Base-by-base conservation (phyloP, 148 eudicot genomes). In the Euryodendron excelsum region DNA sequence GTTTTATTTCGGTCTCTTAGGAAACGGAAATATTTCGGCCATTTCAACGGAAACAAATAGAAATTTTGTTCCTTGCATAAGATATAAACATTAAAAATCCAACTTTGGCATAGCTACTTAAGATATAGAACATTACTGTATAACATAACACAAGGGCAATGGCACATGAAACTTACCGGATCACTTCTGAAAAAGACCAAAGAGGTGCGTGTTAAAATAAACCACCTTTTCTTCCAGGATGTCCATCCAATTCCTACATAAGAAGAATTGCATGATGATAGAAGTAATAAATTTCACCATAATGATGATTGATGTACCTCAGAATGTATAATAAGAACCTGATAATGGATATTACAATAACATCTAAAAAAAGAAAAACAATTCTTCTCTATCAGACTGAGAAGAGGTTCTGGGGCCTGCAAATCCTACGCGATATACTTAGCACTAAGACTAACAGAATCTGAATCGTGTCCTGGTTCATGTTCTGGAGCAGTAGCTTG, bases 141-240 rank as follows among this genome's bases (percentile, higher is more conserved):
- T 72, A 34, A 76, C 6, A 47, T 20, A 81, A 41, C 36, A 45
- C 18, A 48, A 11, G 47, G 23, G 30, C 0, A 66, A 31, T 33
- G 13, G 39, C 59, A 59, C 28, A 9, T 3, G 53, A 44, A 23
- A 83, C 98, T 96, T 87, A 96, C 99, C 39, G 99, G 99, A 84
- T 96, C 99, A 80, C 88, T 93, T 90, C 99, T 88, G 75, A 85
- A 96, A 83, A 96, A 96, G 80, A 96, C 98, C 81, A 96, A 82
- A 33, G 99, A 96, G 64, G 97, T 96, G 34, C 93, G 93, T 23
- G 97, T 92, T 64, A 96, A 84, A 67, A 93, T 87, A 83, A 96
- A 96, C 99, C 99, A 96, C 86, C 98, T 90, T 81, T 96, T 96
- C 88, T 96, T 96, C 99, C 99, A 96, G 25, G 99, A 93, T 44